Evolutionary conservation across 768 basidiomycete genomes (phyloP), one percentile per base, ranked within the genome.

Genomic region (Pseudohyphozyma bogoriensis): DNA sequence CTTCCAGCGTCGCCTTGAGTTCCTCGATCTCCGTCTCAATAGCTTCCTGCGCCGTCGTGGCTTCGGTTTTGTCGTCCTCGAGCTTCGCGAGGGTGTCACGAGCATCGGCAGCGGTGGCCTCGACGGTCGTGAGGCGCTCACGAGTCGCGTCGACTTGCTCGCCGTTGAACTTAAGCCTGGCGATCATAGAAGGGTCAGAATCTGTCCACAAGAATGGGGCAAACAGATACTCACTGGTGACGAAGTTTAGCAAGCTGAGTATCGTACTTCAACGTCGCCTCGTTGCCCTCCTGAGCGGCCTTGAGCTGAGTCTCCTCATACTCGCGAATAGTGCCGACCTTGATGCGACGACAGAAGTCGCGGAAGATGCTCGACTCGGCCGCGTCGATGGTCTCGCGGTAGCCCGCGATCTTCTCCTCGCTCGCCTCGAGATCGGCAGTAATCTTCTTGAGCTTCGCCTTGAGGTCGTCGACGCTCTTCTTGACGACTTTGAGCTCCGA

Each of bases 301-400:
- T 85, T 87, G 33, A 96, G 77, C 70, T 93, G 89, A 26, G 86
- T 82, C 71, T 89, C 86, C 74, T 97, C 93, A 71, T 92, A 99
- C 67, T 92, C 89, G 31, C 92, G 82, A 64, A 99, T 89, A 73
- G 84, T 84, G 20, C 75, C 72, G 10, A 95, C 85, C 13, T 82
- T 80, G 65, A 96, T 90, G 66, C 82, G 80, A 39, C 74, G 72
- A 71, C 92, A 96, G 76, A 99, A 96, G 4, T 75, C 73, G 1
- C 73, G 76, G 70, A 92, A 97, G 16, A 92, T 75, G 4, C 76
- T 76, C 69, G 89, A 87, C 71, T 96, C 95, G 0, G 87, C 89
- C 10, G 76, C 77, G 65, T 90, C 79, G 68, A 96, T 78, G 6
- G 79, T 78, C 5, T 75, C 72, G 24, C 79, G 75, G 26, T 92